Evolutionary conservation across 2,329 filamentous ascomycete genomes (phyloP), one percentile per base, ranked within the genome.

Genomic region (Cladophialophora exuberans): DNA sequence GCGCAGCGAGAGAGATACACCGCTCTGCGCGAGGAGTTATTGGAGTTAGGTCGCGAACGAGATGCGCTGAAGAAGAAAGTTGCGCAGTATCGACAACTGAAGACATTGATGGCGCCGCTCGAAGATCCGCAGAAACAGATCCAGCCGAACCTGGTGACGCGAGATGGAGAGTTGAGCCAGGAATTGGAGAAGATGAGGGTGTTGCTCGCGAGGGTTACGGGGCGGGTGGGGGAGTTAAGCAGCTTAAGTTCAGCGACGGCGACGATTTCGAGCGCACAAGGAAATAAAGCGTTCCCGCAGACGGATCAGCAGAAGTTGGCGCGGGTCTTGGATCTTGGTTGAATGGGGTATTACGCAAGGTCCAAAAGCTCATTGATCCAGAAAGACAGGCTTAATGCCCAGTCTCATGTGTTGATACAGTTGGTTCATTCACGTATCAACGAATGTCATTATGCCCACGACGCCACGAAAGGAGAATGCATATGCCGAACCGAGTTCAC

Each of bases 141-240:
- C 35, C 80, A 83, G 60, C 79, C 79, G 1, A 83, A 83, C 59
- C 68, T 83, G 20, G 73, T 80, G 26, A 79, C 77, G 28, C 72
- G 72, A 46, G 78, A 82, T 62, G 76, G 76, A 9, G 76, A 78
- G 53, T 67, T 83, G 46, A 70, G 71, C 10, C 68, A 71, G 13
- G 79, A 83, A 63, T 55, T 83, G 54, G 73, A 75, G 44, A 77
- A 74, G 64, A 79, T 77, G 69, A 70, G 75, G 49, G 75, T 76
- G 65, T 65, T 78, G 42, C 66, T 76, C 45, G 75, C 75, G 23
- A 69, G 75, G 35, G 74, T 76, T 22, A 69, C 69, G 18, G 71
- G 67, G 23, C 67, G 71, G 42, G 62, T 77, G 47, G 62, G 63
- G 51, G 69, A 72, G 28, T 64, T 52, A 56, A 47, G 20, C 42